phyloP scores from a whole-genome alignment of 805 yeast species.

The Myxozyma nipponensis region DNA sequence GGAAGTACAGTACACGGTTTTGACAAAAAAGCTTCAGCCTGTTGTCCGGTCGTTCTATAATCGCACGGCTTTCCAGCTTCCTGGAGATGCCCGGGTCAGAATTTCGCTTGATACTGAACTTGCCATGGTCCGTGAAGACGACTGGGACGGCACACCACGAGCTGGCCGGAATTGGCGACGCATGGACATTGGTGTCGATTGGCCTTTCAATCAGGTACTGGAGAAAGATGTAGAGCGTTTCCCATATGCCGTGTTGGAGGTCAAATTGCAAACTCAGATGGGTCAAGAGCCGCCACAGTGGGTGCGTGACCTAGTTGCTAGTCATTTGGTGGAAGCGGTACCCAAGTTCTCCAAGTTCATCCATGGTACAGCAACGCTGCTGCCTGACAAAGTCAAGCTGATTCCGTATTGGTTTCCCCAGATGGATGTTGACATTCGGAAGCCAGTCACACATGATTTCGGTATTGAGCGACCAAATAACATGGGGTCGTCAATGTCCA shows the following conservation, averaged over 20 bases:
- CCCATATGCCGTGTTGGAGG: slow-evolving; percentile 97
- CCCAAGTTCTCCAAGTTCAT: slow-evolving; percentile 97
- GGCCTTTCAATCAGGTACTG: slow-evolving; percentile 84
- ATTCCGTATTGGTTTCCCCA: slow-evolving; percentile 98
- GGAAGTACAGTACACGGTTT: slow-evolving; percentile 86
- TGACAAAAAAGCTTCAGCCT: slow-evolving; percentile 83
- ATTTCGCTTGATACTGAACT: slow-evolving; percentile 95
- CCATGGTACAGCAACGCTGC: slow-evolving; percentile 90
- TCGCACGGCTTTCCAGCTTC: slow-evolving; percentile 97
- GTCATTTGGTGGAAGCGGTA: slow-evolving; percentile 95
- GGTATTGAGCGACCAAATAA: slow-evolving; percentile 55
- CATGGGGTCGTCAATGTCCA: slow-evolving; percentile 28
- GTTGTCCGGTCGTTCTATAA: slow-evolving; percentile 94
- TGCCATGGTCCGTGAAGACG: slow-evolving; percentile 96
- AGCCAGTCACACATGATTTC: slow-evolving; percentile 64
- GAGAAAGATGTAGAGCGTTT: slow-evolving; percentile 85
- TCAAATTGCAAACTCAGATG: slow-evolving; percentile 92
- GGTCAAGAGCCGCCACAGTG: slow-evolving; percentile 99
- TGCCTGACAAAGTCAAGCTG: slow-evolving; percentile 75
- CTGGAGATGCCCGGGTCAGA: slow-evolving; percentile 99
- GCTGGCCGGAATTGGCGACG: slow-evolving; percentile 96
- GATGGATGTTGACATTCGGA: slow-evolving; percentile 91
- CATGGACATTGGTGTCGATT: slow-evolving; percentile 96
- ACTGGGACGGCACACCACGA: slow-evolving; percentile 88
- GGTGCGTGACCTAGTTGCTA: slow-evolving; percentile 87